Conservation (phyloP, 1,284 basidiomycete genomes). For the Neonothopanus nambi region DNA sequence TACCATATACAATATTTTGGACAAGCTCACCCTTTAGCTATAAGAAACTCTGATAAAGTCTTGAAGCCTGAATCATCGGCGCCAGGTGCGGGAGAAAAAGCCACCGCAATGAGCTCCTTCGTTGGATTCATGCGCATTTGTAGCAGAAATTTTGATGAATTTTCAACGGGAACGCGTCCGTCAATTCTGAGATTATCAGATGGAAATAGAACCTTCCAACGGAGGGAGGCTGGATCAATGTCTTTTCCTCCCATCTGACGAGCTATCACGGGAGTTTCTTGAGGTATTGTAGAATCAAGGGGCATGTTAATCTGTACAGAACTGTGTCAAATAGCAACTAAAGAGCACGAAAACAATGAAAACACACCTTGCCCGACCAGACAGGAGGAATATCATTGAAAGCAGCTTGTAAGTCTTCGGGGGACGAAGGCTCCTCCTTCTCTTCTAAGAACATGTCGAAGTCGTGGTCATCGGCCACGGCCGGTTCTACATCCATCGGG, state of each 20-base stretch:
- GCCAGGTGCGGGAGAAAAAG: constrained; percentile 57
- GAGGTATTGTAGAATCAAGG: constrained; percentile 64
- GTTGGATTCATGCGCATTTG: constrained; percentile 72
- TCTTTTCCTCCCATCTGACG: constrained; percentile 71
- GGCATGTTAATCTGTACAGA: constrained; percentile 70
- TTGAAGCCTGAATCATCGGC: constrained; percentile 53
- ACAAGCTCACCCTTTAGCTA: constrained; percentile 69
- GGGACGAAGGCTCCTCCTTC: constrained; percentile 39
- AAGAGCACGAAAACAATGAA: constrained; percentile 9
- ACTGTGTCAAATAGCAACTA: constrained; percentile 13
- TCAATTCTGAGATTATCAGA: constrained; percentile 66
- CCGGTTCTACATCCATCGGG: constrained; percentile 41
- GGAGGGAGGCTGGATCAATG: constrained; percentile 51
- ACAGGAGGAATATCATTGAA: constrained; percentile 59
- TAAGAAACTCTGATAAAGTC: constrained; percentile 67
- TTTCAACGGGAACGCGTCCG: constrained; percentile 78
- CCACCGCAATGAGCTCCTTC: constrained; percentile 79
- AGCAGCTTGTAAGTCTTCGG: constrained; percentile 39
- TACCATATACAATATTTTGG: constrained; percentile 2
- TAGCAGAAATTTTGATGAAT: constrained; percentile 72
- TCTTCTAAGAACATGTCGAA: constrained; percentile 82
- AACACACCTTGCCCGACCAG: constrained; percentile 71
- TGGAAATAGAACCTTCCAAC: constrained; percentile 78
- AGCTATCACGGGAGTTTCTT: constrained; percentile 65
- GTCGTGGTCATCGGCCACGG: constrained; percentile 67